Conservation (phyloP, 306 rosid species). For the Begonia peltatifolia region DNA sequence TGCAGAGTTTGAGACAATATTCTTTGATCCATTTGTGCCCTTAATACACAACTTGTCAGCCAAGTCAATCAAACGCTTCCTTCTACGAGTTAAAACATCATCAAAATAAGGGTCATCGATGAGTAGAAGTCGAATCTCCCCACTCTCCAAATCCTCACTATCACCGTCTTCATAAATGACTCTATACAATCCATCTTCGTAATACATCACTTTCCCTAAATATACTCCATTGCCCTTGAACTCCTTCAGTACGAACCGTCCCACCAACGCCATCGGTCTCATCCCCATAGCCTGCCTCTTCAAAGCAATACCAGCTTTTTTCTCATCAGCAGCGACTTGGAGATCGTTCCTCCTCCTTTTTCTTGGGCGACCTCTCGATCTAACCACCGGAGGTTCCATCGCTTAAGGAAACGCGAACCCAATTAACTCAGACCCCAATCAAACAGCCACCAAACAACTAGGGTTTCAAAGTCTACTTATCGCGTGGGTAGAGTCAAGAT, state of each 20-base stretch:
- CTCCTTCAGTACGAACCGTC: constrained; percentile 53
- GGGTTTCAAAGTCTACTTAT: constrained; percentile 8
- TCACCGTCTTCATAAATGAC: constrained; percentile 79
- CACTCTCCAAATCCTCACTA: constrained; percentile 71
- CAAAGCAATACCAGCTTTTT: constrained; percentile 21
- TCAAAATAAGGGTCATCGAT: constrained; percentile 27
- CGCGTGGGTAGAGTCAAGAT: background rate
- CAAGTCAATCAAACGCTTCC: constrained; percentile 28
- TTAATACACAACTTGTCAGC: constrained; percentile 12
- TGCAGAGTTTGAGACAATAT: constrained; percentile 4
- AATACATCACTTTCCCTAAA: constrained; percentile 63
- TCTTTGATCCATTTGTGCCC: constrained; percentile 1
- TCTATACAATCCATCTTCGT: constrained; percentile 53
- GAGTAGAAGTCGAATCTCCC: constrained; percentile 50
- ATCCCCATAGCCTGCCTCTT: constrained; percentile 31
- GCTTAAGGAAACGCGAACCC: constrained; percentile 2
- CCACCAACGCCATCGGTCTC: constrained; percentile 38
- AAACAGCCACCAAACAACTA: constrained; percentile 6
- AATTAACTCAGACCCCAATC: constrained; percentile 9
- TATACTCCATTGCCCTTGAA: constrained; percentile 43
- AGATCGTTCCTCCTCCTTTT: constrained; percentile 48
- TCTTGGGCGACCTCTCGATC: constrained; percentile 89
- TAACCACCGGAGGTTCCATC: constrained; percentile 55
- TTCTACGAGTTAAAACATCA: constrained; percentile 24
- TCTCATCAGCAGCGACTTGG: constrained; percentile 18